phyloP scores from a whole-genome alignment of 2,329 filamentous ascomycete genomes.

The Ceratocystis cubensis region DNA sequence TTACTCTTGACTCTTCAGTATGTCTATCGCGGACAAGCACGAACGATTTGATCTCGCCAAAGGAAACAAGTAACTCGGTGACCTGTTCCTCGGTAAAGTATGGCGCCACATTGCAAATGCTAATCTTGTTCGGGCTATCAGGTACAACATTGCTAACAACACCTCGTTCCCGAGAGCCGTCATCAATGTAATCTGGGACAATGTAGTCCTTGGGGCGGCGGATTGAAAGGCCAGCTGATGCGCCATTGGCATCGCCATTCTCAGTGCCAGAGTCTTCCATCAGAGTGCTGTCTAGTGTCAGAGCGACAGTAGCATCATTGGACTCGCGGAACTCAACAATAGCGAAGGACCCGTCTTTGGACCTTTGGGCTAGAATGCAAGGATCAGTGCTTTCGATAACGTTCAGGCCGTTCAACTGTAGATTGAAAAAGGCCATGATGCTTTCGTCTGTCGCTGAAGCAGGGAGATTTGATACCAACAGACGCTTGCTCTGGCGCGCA shows the following conservation, averaged over 20 bases:
- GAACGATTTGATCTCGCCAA: constrained; percentile 88
- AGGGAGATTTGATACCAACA: constrained; percentile 78
- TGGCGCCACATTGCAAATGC: constrained; percentile 74
- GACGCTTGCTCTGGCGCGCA: constrained; percentile 83
- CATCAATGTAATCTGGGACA: constrained; percentile 61
- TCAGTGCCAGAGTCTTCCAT: constrained; percentile 55
- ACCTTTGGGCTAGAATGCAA: constrained; percentile 71
- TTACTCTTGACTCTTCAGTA: constrained; percentile 76
- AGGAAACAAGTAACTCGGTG: constrained; percentile 75
- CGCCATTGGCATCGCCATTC: constrained; percentile 42
- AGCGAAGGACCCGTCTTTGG: constrained; percentile 67
- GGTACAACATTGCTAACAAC: constrained; percentile 69
- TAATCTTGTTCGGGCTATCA: constrained; percentile 91
- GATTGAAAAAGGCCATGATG: constrained; percentile 78
- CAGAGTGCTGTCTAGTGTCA: constrained; percentile 77
- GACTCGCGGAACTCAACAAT: constrained; percentile 82
- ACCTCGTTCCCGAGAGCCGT: constrained; percentile 60
- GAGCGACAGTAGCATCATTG: constrained; percentile 76
- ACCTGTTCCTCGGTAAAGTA: constrained; percentile 89
- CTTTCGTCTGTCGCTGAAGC: constrained; percentile 59
- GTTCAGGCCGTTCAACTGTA: constrained; percentile 93
- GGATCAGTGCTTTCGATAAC: constrained; percentile 74
- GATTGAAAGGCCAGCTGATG: constrained; percentile 55
- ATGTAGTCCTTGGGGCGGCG: constrained; percentile 94
- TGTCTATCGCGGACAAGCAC: constrained; percentile 74